Conservation (phyloP, 805 yeast genomes). For the Clavispora fructus region DNA sequence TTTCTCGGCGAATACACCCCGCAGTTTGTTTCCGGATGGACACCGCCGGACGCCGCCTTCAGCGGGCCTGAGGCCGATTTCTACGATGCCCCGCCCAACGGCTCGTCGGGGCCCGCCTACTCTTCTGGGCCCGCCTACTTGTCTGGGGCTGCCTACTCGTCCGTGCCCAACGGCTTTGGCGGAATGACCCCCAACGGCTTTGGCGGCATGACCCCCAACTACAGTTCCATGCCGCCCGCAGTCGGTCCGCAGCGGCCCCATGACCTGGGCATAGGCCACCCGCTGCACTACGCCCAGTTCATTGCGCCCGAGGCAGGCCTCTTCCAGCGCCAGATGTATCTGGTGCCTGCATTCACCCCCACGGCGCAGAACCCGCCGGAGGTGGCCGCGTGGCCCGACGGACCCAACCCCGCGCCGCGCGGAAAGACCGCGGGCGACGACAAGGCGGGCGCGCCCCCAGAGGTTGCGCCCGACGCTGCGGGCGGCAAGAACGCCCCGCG, state of each 20-base stretch:
- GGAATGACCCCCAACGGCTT: background rate
- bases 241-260: slow-evolving; percentile 11
- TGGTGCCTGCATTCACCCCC: slow-evolving; percentile 2
- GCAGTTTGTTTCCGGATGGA: background rate
- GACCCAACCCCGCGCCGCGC: background rate
- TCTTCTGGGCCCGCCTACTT: no score
- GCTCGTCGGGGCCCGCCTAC: no score
- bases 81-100: background rate
- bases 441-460: no score
- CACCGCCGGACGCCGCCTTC: background rate
- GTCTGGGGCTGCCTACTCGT: no score
- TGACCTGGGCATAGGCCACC: slow-evolving; percentile 12
- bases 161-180: background rate
- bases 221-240: slow-evolving; percentile 1
- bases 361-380: background rate
- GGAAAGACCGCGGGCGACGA: background rate
- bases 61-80: background rate
- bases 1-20: background rate
- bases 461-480: background rate
- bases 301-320: slow-evolving; percentile 27
- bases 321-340: slow-evolving; percentile 26
- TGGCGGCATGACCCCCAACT: background rate
- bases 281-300: slow-evolving; percentile 25
- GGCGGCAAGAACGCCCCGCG: background rate
- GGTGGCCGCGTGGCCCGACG: background rate